Conservation (phyloP, 2,329 filamentous ascomycete species). For the Didymella glomerata region DNA sequence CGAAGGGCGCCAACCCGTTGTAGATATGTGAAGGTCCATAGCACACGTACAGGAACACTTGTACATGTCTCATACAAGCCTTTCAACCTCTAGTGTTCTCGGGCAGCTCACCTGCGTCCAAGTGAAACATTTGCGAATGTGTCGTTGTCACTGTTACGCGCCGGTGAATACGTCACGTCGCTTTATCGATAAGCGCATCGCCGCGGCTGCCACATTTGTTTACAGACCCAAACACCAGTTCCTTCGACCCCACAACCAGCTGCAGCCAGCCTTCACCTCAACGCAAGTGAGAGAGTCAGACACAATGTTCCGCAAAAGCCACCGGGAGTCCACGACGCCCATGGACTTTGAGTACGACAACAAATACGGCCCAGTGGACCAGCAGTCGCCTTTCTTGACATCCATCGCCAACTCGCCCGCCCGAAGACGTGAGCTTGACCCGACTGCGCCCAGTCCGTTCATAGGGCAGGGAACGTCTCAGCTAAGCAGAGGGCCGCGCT, state of each 20-base stretch:
- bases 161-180: not conserved
- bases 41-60: not conserved
- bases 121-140: not conserved
- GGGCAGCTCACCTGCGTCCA: not conserved
- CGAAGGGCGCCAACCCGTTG: conserved; percentile 48
- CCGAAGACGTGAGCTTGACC: conserved; percentile 51
- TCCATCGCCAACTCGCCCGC: conserved; percentile 36
- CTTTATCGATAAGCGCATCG: conserved; percentile 10
- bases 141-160: not conserved
- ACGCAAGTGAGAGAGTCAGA: not conserved
- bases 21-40: conserved; percentile 12
- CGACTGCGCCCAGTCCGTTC: conserved; percentile 11
- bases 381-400: conserved; percentile 58
- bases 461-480: conserved; percentile 22
- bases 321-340: conserved; percentile 54
- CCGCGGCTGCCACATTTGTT: conserved; percentile 17
- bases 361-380: conserved; percentile 56
- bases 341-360: conserved; percentile 66
- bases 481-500: conserved; percentile 9
- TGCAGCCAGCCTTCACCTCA: conserved; percentile 3
- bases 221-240: conserved; percentile 19
- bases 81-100: not conserved
- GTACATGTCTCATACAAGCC: too few species aligned
- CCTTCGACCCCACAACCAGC: conserved; percentile 18
- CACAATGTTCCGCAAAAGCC: conserved; percentile 37